phyloP scores from a whole-genome alignment of 306 rosid genomes.

The Ziziphus jujuba region DNA sequence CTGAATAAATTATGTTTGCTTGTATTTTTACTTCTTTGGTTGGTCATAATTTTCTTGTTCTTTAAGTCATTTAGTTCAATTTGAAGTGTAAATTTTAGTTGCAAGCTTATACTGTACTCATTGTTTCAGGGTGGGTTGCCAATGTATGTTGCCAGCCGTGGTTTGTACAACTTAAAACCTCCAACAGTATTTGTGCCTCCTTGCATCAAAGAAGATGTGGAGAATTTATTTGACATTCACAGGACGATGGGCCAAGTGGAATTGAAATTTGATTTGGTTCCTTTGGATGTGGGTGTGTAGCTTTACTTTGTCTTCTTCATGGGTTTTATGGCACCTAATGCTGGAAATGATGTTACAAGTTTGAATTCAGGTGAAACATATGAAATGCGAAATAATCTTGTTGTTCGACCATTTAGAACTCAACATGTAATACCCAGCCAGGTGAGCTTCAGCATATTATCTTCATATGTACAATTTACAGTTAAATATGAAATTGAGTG shows the following conservation, averaged over 20 bases:
- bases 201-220: conserved; percentile 80
- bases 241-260: conserved; percentile 83
- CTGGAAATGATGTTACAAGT: conserved; percentile 24
- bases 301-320: conserved; percentile 16
- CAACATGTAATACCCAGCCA: conserved; percentile 93
- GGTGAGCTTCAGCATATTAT: conserved; percentile 43
- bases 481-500: neutral
- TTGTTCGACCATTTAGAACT: conserved; percentile 89
- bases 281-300: conserved; percentile 80
- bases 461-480: neutral
- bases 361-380: conserved; percentile 85
- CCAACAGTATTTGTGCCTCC: conserved; percentile 95
- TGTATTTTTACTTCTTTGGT: neutral
- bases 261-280: conserved; percentile 73
- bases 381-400: conserved; percentile 85
- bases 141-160: conserved; percentile 92
- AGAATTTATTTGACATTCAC: conserved; percentile 83
- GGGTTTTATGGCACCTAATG: conserved; percentile 5
- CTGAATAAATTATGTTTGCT: neutral
- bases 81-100: conserved; percentile 12
- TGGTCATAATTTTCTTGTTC: conserved; percentile 1
- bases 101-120: conserved; percentile 16
- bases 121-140: conserved; percentile 88
- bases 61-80: conserved; percentile 6
- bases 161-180: conserved; percentile 78